Percentiles rank a stretch among this genome's conserved stretches.
Evolutionary conservation across 2,329 filamentous ascomycete species (phyloP).

Genomic region (Botrytis hyacinthi): DNA sequence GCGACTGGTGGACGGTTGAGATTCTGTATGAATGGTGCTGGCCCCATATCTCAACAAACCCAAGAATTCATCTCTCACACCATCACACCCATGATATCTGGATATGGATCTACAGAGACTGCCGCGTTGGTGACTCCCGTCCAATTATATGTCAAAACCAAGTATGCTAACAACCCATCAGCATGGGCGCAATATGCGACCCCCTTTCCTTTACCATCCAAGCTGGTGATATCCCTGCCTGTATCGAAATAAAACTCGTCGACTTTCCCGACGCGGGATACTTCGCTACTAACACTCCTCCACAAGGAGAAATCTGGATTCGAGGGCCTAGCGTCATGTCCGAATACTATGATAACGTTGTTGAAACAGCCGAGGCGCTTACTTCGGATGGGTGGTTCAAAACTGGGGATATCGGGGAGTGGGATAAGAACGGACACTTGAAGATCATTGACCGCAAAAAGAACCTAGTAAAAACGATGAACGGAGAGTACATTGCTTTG

Average conservation of each 20-base stretch:
- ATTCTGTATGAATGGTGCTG: constrained; percentile 89
- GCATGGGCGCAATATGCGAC: constrained; percentile 76
- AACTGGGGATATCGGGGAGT: constrained; percentile 82
- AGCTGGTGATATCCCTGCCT: constrained; percentile 72
- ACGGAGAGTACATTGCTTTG: constrained; percentile 93
- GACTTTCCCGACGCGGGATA: constrained; percentile 85
- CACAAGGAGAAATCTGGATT: constrained; percentile 72
- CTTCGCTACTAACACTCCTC: constrained; percentile 51
- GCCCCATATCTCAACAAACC: constrained; percentile 81
- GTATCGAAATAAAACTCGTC: constrained; percentile 85
- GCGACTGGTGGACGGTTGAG: constrained; percentile 83
- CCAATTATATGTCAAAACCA: no score
- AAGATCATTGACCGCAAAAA: constrained; percentile 73
- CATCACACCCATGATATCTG: constrained; percentile 86
- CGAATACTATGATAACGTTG: constrained; percentile 73
- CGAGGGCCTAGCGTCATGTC: constrained; percentile 78
- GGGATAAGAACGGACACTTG: constrained; percentile 75
- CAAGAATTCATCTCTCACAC: constrained; percentile 86
- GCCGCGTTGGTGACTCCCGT: constrained; percentile 48
- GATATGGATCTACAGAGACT: constrained; percentile 93
- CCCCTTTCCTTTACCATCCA: constrained; percentile 76
- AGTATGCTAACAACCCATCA: constrained; percentile 49
- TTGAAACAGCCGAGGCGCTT: constrained; percentile 68
- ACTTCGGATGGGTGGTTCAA: constrained; percentile 82
- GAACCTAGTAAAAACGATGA: constrained; percentile 57